These are phyloP conservation scores for Rhodotorula sp. DNA, from an alignment of 1,284 basidiomycete species.

Conservation along the genomic window DNA sequence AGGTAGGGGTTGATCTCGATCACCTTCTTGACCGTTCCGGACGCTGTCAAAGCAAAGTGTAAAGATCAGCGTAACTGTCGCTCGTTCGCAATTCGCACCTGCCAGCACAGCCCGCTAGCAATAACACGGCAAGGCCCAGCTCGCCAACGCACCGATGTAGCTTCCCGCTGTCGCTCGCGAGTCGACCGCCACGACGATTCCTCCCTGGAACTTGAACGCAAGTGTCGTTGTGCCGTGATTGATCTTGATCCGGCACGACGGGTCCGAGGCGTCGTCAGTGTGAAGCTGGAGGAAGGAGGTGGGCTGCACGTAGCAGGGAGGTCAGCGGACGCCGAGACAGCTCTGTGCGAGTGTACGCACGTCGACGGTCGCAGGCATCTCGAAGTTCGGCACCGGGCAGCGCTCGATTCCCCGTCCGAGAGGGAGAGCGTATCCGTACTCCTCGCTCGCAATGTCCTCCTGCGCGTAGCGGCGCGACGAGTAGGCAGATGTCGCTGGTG, in stretches of 20 bases:
- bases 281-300: conserved; percentile 80
- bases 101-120: too few relatives aligned
- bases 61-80: not conserved
- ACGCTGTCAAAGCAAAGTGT: conserved; percentile 58
- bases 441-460: conserved; percentile 13
- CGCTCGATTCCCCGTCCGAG: conserved; percentile 38
- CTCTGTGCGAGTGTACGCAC: not conserved
- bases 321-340: too few relatives aligned
- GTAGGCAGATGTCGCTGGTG: conserved; percentile 1
- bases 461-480: conserved; percentile 3
- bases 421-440: conserved; percentile 38
- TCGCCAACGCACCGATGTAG: conserved; percentile 70
- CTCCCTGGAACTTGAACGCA: conserved; percentile 94
- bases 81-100: not conserved
- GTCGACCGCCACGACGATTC: conserved; percentile 97
- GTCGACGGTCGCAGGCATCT: conserved; percentile 30
- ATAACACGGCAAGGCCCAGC: not conserved
- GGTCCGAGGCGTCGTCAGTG: conserved; percentile 85
- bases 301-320: conserved; percentile 59
- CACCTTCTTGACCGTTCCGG: conserved; percentile 96
- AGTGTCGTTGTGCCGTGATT: conserved; percentile 98
- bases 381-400: conserved; percentile 38
- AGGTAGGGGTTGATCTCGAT: conserved; percentile 99
- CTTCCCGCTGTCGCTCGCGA: conserved; percentile 95
- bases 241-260: conserved; percentile 93